These are phyloP conservation scores for Hondaea fermentalgiana DNA, from an alignment of 108 stramenopile genomes.

Conservation along the genomic window DNA sequence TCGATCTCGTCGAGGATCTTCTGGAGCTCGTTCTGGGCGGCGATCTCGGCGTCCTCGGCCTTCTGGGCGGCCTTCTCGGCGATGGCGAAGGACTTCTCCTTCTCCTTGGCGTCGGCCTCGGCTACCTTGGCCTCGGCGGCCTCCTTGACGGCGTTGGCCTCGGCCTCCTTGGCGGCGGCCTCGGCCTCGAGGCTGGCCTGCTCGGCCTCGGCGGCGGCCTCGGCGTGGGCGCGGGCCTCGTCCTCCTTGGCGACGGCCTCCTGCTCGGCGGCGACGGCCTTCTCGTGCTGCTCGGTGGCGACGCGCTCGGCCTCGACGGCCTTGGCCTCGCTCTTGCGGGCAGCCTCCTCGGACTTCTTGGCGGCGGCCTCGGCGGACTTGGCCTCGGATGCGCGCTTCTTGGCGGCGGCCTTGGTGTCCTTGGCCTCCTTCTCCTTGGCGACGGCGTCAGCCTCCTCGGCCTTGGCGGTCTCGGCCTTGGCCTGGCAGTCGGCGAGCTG, in stretches of 20 bases:
- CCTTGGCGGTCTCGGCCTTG: constrained; percentile 17
- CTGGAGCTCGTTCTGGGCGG: constrained; percentile 1
- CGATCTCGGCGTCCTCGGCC: constrained; percentile 1
- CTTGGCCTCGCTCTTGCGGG: constrained; percentile 4
- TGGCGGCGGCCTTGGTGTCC: not conserved
- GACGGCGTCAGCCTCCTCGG: not conserved
- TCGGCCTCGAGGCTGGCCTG: not conserved
- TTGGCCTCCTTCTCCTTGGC: constrained; percentile 5
- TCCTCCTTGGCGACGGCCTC: not conserved
- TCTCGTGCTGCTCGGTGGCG: not conserved
- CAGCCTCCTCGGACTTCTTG: constrained; percentile 14
- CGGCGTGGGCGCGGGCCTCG: not conserved
- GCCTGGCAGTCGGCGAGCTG: not conserved
- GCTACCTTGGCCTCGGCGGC: not conserved
- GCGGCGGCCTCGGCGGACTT: not conserved
- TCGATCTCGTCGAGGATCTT: constrained; percentile 12
- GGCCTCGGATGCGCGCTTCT: not conserved
- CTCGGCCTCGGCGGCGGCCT: constrained; percentile 1
- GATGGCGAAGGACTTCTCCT: not conserved
- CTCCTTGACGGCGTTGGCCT: not conserved
- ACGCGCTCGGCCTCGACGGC: not conserved
- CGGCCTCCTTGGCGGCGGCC: not conserved
- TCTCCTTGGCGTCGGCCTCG: not conserved
- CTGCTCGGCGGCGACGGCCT: constrained; percentile 4
- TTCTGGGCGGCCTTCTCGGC: not conserved